A percentile compares a stretch with the other conserved stretches of the same genome.
These are phyloP conservation scores for Medicago arabica DNA, from an alignment of 306 rosid species.

Conservation along the genomic window DNA sequence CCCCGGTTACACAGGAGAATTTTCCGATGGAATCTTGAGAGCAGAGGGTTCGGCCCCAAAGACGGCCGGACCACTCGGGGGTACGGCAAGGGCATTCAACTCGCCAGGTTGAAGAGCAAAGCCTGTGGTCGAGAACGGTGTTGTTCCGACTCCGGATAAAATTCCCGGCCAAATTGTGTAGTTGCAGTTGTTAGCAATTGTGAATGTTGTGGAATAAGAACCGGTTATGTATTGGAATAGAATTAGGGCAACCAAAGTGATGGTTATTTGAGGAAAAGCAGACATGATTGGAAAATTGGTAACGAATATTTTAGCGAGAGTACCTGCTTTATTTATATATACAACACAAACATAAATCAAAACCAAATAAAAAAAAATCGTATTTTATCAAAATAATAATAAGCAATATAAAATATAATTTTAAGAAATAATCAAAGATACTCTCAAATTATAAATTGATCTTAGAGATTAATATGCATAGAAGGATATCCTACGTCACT, in stretches of 20 bases:
- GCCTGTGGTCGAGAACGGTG: conserved; percentile 68
- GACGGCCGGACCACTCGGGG: conserved; percentile 83
- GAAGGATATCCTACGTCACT: too few species aligned
- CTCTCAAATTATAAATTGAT: too few species aligned
- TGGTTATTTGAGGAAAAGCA: not conserved
- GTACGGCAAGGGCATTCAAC: conserved; percentile 53
- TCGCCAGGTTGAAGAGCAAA: conserved; percentile 59
- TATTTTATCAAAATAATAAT: too few species aligned
- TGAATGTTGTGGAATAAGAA: conserved; percentile 62
- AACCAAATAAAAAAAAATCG: too few species aligned
- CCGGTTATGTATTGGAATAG: conserved; percentile 46
- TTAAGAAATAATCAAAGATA: too few species aligned
- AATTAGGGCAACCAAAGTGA: conserved; percentile 31
- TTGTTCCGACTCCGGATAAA: conserved; percentile 69
- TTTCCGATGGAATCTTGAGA: conserved; percentile 55
- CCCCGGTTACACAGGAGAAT: conserved; percentile 80
- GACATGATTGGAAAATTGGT: too few species aligned
- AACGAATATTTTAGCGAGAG: too few species aligned
- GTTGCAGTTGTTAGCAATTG: conserved; percentile 39
- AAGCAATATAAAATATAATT: too few species aligned
- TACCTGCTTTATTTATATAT: too few species aligned
- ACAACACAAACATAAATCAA: too few species aligned
- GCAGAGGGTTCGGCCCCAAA: conserved; percentile 82
- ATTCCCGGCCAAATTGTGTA: too few species aligned
- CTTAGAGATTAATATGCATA: too few species aligned